phyloP scores from a whole-genome alignment of 441 rosid species.

The Eruca vesicaria region DNA sequence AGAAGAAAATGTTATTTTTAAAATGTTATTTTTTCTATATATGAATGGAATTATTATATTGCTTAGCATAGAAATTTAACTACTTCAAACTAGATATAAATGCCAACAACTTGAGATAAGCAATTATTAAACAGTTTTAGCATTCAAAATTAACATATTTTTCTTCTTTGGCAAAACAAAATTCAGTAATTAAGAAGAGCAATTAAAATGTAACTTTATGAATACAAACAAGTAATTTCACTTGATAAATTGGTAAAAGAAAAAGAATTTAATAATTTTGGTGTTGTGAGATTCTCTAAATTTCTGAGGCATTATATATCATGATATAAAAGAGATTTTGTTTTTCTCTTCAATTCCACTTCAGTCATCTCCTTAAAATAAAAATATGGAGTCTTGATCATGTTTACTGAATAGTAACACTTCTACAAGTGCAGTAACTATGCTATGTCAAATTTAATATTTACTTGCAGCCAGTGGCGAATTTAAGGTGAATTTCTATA shows the following conservation, averaged over 20 bases:
- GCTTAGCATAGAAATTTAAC: background rate
- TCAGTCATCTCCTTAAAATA: too few species aligned
- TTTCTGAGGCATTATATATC: too few species aligned
- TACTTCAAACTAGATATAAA: conserved; percentile 10
- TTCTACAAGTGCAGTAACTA: too few species aligned
- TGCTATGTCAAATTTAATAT: too few species aligned
- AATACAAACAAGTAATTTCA: background rate
- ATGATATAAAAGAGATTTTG: too few species aligned
- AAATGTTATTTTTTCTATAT: background rate
- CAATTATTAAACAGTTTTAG: background rate
- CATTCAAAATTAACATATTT: background rate
- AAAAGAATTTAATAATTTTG: background rate
- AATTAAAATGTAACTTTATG: background rate
- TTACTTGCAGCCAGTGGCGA: too few species aligned
- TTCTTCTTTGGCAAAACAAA: background rate
- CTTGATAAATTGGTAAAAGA: background rate
- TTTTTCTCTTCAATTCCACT: too few species aligned
- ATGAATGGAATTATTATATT: background rate
- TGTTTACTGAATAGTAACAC: too few species aligned
- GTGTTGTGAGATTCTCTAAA: too few species aligned
- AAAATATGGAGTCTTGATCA: too few species aligned
- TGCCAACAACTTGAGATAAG: background rate
- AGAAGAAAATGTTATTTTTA: too few species aligned
- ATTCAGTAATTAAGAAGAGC: background rate
- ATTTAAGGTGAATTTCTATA: too few species aligned